These are phyloP conservation scores for Cytidiella melzeri DNA, from an alignment of 768 basidiomycete species.

Conservation along the genomic window DNA sequence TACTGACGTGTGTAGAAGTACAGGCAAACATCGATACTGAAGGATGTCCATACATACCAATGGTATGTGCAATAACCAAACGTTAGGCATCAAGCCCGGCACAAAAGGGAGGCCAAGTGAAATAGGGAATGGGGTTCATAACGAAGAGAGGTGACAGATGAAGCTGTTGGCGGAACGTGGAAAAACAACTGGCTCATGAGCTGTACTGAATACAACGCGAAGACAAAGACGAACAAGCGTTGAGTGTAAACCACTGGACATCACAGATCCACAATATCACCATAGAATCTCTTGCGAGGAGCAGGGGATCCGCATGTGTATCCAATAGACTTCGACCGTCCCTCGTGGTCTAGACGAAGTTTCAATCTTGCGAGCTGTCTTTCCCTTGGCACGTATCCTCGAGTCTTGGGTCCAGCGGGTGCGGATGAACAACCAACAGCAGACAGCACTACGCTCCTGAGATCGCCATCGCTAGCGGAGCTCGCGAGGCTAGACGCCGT, in stretches of 20 bases:
- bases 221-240: slow-evolving; percentile 5
- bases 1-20: neutral
- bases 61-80: neutral
- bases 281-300: neutral
- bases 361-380: slow-evolving; percentile 62
- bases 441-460: slow-evolving; percentile 11
- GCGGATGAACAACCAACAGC: slow-evolving; percentile 4
- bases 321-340: slow-evolving; percentile 1
- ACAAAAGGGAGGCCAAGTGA: neutral
- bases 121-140: neutral
- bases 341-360: slow-evolving; percentile 42
- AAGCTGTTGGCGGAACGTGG: neutral
- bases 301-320: neutral
- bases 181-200: neutral
- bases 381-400: slow-evolving; percentile 53
- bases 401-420: slow-evolving; percentile 11
- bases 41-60: slow-evolving; percentile 12
- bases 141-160: neutral
- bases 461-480: slow-evolving; percentile 4
- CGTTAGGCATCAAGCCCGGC: slow-evolving; percentile 5
- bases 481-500: slow-evolving; percentile 12
- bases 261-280: neutral
- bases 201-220: slow-evolving; percentile 7
- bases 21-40: slow-evolving; percentile 1
- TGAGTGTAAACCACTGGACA: neutral